phyloP scores from a whole-genome alignment of 176 grass and related monocot species.

The Zea luxurians region DNA sequence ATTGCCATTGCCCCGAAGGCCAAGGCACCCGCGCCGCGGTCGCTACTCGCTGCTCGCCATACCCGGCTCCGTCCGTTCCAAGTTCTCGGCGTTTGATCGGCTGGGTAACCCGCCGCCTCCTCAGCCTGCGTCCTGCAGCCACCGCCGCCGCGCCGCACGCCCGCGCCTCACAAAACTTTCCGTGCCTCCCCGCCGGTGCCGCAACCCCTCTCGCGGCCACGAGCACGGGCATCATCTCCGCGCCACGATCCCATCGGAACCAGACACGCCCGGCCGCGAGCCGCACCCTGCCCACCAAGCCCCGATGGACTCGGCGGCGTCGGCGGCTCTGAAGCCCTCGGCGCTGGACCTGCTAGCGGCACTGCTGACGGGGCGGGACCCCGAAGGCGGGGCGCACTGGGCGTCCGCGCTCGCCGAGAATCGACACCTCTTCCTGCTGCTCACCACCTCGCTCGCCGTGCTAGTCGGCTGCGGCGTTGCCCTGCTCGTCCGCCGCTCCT shows the following conservation, averaged over 20 bases:
- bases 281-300: not conserved
- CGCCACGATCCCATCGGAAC: slow-evolving; percentile 45
- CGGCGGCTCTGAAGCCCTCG: slow-evolving; percentile 46
- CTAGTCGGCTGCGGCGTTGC: slow-evolving; percentile 77
- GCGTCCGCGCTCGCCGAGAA: slow-evolving; percentile 36
- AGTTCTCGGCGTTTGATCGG: not conserved
- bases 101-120: not conserved
- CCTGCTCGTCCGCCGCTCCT: slow-evolving; percentile 62
- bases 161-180: slow-evolving; percentile 14
- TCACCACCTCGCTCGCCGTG: slow-evolving; percentile 66
- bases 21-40: not conserved
- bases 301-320: slow-evolving; percentile 44
- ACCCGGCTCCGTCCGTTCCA: not conserved
- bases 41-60: not conserved
- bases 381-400: slow-evolving; percentile 1
- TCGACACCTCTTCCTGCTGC: slow-evolving; percentile 49
- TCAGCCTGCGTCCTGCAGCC: not conserved
- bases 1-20: not conserved
- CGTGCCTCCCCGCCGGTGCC: not conserved
- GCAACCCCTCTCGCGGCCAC: not conserved
- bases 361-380: slow-evolving; percentile 57
- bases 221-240: not conserved
- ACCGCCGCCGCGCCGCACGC: not conserved
- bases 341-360: slow-evolving; percentile 73
- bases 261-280: not conserved